Percentiles rank a stretch among this genome's conserved stretches.
phyloP scores from a whole-genome alignment of 768 basidiomycete genomes.

The Boletus vermiculosoides region DNA sequence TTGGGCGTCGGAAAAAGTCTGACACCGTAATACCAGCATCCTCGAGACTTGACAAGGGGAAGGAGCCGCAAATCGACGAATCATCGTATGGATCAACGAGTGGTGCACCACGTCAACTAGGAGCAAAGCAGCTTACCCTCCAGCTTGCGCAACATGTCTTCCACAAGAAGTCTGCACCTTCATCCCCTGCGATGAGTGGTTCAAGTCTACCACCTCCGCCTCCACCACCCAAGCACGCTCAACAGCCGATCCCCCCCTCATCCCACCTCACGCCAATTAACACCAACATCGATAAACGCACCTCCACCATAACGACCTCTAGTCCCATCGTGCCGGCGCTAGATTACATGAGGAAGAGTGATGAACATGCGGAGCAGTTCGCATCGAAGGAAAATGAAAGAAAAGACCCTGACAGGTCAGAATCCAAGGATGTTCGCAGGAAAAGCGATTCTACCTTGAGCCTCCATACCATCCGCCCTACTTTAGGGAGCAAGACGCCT shows the following conservation, averaged over 20 bases:
- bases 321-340: conserved; percentile 61
- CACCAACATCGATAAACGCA: conserved; percentile 38
- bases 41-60: conserved; percentile 22
- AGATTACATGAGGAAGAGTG: conserved; percentile 47
- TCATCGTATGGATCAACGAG: conserved; percentile 9
- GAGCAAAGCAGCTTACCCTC: conserved; percentile 37
- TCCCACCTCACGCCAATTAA: conserved; percentile 25
- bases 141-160: conserved; percentile 50
- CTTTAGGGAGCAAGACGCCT: conserved; percentile 49
- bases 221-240: conserved; percentile 39
- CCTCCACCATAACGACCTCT: conserved; percentile 50
- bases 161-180: conserved; percentile 36
- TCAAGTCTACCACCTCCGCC: conserved; percentile 34
- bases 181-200: conserved; percentile 34
- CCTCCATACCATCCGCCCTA: conserved; percentile 66
- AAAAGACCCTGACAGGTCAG: conserved; percentile 36
- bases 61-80: conserved; percentile 22
- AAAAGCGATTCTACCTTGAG: conserved; percentile 84
- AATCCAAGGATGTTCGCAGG: conserved; percentile 69
- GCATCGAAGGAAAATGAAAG: conserved; percentile 25
- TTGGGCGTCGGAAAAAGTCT: conserved; percentile 35
- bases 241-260: conserved; percentile 16
- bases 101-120: conserved; percentile 24
- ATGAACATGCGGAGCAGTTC: conserved; percentile 31
- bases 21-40: conserved; percentile 21